Conservation (phyloP, 2,329 filamentous ascomycete genomes). For the Knufia fluminis region DNA sequence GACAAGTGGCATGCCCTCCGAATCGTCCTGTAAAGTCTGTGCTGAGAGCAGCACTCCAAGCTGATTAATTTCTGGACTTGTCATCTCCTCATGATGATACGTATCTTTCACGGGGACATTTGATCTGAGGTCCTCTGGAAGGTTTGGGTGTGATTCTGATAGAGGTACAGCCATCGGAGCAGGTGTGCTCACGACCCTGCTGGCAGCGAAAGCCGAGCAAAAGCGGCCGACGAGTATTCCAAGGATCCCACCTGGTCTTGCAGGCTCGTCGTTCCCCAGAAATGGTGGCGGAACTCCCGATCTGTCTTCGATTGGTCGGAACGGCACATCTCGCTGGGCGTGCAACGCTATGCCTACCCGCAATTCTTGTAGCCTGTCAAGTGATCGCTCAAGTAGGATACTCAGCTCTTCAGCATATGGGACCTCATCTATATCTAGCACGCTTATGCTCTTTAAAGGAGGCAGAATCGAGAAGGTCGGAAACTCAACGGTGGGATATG, state of each 20-base stretch:
- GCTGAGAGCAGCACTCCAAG: slow-evolving; percentile 17
- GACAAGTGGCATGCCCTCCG: slow-evolving; percentile 8
- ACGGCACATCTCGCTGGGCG: slow-evolving; percentile 34
- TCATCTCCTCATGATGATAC: slow-evolving; percentile 3
- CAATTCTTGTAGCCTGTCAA: slow-evolving; percentile 57
- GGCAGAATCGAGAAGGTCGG: slow-evolving; percentile 73
- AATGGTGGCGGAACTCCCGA: slow-evolving; percentile 15
- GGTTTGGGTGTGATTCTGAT: neutral
- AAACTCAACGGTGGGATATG: slow-evolving; percentile 58
- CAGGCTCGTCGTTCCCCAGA: slow-evolving; percentile 47
- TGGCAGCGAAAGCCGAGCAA: slow-evolving; percentile 39
- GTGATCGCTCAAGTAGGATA: slow-evolving; percentile 62
- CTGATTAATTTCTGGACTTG: slow-evolving; percentile 15
- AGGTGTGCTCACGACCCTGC: neutral
- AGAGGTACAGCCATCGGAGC: neutral
- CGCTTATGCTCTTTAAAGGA: slow-evolving; percentile 62
- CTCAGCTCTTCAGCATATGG: slow-evolving; percentile 77
- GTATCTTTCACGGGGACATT: slow-evolving; percentile 1
- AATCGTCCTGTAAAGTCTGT: slow-evolving; percentile 16
- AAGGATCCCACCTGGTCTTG: slow-evolving; percentile 54
- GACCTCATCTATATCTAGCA: slow-evolving; percentile 74
- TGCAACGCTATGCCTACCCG: slow-evolving; percentile 60
- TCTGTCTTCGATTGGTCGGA: slow-evolving; percentile 17
- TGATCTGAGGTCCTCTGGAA: neutral
- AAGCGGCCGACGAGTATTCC: slow-evolving; percentile 60